Base-by-base conservation (phyloP, 768 basidiomycete species). In the Tephrocybe sp. region DNA sequence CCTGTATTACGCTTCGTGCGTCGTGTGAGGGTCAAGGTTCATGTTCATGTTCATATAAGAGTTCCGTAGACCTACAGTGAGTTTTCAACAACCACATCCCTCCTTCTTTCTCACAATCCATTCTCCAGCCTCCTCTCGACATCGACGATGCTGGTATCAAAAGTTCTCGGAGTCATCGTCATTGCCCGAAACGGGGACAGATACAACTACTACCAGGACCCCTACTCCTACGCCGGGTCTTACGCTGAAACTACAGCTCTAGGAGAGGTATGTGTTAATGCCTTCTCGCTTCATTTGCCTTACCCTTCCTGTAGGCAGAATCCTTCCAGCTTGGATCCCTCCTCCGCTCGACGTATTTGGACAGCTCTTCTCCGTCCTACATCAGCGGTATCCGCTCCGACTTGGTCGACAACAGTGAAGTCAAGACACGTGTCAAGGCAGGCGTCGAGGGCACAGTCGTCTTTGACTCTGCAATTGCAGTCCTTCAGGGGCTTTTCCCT, bases 361-460 rank as follows among this genome's bases (percentile, higher is more conserved):
- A 76, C 53, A 69, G 76, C 57, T 71, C 73, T n/a, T 88, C 87
- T 25, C 69, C 84, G 8, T 83, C 83, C 22, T 86, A 80, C 66
- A 86, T 91, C 57, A 66, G 75, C 42, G 81, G 77, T 49, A 81
- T 91, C 66, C 73, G 76, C 52, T 64, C 73, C 23, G 83, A 88
- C 61, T 74, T 91, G 58, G 86, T 86, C 27, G 77, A 88, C 72
- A 86, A 84, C 62, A 76, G 72, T 57, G 79, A 88, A 64, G 74
- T 92, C 59, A 83, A 84, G 57, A 77, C 87, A 45, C 83, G 82
- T 54, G 88, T 86, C 65, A 92, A 93, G 70, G 84, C 83, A 45
- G 89, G 90, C 39, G 84, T 83, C 43, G 91, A 94, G 63, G 90
- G 91, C 40, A 74, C 82, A n/a, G 84, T 88, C 44, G 89, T 92